Evolutionary conservation across 78 protist genomes (phyloP).

Genomic region (Paulinella micropora): DNA sequence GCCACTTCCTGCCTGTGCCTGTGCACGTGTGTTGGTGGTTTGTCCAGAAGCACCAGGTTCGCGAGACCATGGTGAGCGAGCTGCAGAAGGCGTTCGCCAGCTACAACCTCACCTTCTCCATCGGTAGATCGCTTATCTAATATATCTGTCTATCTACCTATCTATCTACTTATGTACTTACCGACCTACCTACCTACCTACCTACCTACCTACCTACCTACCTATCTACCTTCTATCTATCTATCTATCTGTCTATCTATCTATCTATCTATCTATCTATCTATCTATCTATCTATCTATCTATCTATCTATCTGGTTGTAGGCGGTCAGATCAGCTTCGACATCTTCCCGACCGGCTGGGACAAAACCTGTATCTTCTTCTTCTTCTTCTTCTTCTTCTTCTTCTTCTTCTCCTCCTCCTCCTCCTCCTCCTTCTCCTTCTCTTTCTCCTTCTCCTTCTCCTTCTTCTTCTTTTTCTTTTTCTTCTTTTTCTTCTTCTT

Average conservation of each 20-base stretch:
- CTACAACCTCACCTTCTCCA: slow-evolving; percentile 57
- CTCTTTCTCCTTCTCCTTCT: background rate
- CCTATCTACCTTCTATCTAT: background rate
- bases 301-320: background rate
- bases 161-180: background rate
- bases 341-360: slow-evolving; percentile 86
- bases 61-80: slow-evolving; percentile 55
- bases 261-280: background rate
- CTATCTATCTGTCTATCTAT: background rate
- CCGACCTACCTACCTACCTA: background rate
- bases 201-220: background rate
- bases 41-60: slow-evolving; percentile 38
- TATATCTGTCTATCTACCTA: background rate
- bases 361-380: slow-evolving; percentile 19
- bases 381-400: background rate
- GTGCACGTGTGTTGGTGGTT: background rate
- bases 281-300: background rate
- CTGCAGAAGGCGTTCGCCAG: slow-evolving; percentile 53
- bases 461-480: too few species aligned
- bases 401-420: background rate
- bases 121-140: slow-evolving; percentile 51
- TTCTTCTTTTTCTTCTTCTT: too few species aligned
- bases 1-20: background rate
- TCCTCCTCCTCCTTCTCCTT: background rate
- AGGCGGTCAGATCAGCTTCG: slow-evolving; percentile 84